Evolutionary conservation across 768 basidiomycete genomes (phyloP), one percentile per base, ranked within the genome.

Genomic region (Leucosporidium scottii): DNA sequence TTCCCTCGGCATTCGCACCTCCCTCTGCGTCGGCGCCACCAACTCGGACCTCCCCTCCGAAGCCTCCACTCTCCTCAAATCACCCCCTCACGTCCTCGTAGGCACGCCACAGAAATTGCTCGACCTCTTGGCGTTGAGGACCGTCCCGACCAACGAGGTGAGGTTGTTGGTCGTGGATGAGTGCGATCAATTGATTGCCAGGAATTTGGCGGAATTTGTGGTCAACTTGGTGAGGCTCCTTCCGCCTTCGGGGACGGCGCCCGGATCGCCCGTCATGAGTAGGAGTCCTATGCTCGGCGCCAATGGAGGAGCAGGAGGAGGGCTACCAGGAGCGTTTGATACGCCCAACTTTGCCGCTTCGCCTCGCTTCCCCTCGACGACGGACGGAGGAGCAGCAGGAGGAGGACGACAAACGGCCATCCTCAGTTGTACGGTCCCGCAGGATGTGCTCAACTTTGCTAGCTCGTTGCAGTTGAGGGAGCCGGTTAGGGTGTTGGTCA

Each of bases 41-140:
- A 82, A 81, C 53, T 84, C 78, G 66, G 64, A 70, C 57, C 6
- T 69, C 27, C 64, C 69, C 56, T 86, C 88, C 75, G 81, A 87
- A 59, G 77, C 85, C 30, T 92, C 96, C 75, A 79, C 91, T 27
- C 87, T 90, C 23, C 81, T 88, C 47, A 83, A 97, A 60, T 88
- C 92, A 69, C 87, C 90, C 81, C 91, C 94, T 13, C 93, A 98
- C 74, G 85, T 99, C 72, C 86, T 99, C 67, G 92, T 94, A 74
- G 96, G 96, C 44, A 98, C 96, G 3, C 96, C 96, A 17, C 96
- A 96, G 76, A 93, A 94, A 79, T 81, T 99, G 21, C 87, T 94
- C 76, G 91, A 93, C 55, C 82, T 98, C 31, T 93, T 99, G 76
- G 89, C 89, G 4, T 61, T 65, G 21, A 62, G 74, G 3, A 54